These are phyloP conservation scores for Neofusicoccum laricinum DNA, from an alignment of 2,329 filamentous ascomycete genomes.

Conservation along the genomic window DNA sequence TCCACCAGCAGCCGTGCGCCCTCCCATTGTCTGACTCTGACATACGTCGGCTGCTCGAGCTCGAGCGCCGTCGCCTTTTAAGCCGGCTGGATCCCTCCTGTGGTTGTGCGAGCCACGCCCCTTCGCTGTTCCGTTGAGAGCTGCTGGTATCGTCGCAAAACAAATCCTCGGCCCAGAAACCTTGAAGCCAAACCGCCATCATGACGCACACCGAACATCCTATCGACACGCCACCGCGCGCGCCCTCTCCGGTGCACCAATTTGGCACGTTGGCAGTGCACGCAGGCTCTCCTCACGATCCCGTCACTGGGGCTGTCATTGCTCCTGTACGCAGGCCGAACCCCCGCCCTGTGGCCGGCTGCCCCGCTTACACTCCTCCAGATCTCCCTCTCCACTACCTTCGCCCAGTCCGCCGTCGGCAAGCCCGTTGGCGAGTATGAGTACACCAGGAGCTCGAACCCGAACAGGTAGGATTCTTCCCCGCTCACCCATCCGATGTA, in stretches of 20 bases:
- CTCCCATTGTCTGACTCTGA: constrained; percentile 14
- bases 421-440: constrained; percentile 86
- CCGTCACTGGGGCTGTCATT: constrained; percentile 90
- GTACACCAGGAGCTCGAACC: constrained; percentile 91
- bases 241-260: constrained; percentile 69
- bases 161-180: neutral
- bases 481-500: constrained; percentile 1
- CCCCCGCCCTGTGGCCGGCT: neutral
- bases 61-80: neutral
- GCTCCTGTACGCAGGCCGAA: constrained; percentile 57
- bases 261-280: constrained; percentile 96
- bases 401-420: constrained; percentile 85
- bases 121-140: neutral
- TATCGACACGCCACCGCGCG: constrained; percentile 70
- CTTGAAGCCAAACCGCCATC: constrained; percentile 11
- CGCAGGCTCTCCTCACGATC: constrained; percentile 86
- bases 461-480: constrained; percentile 61
- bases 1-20: constrained; percentile 5
- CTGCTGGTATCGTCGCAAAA: neutral
- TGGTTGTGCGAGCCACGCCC: neutral
- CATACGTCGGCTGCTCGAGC: constrained; percentile 4
- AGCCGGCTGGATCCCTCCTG: neutral
- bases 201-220: constrained; percentile 49
- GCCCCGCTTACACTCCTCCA: constrained; percentile 28
- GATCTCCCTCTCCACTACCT: constrained; percentile 96